phyloP scores from a whole-genome alignment of 2,329 filamentous ascomycete species.

The Arthrobotrys sinensis region DNA sequence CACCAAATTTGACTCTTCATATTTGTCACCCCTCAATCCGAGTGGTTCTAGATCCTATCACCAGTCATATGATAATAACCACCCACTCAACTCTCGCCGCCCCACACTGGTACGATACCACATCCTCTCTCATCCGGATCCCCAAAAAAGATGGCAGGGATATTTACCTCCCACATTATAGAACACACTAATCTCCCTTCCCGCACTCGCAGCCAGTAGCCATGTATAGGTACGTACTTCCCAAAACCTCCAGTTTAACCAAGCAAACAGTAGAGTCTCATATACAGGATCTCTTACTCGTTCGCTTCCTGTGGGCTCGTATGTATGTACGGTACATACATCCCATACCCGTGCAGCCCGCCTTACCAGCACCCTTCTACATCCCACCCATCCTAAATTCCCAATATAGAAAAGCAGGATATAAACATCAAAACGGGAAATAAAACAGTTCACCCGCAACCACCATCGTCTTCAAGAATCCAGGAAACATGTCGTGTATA shows the following conservation, averaged over 20 bases:
- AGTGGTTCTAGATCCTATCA: conserved; percentile 38
- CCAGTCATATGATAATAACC: conserved; percentile 32
- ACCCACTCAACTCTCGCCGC: conserved; percentile 30
- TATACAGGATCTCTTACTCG: conserved; percentile 16
- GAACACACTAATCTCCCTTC: conserved; percentile 26
- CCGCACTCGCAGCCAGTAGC: conserved; percentile 29
- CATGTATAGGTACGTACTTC: conserved; percentile 26
- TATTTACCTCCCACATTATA: conserved; percentile 18
- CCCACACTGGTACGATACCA: conserved; percentile 22
- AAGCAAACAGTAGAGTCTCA: conserved; percentile 7
- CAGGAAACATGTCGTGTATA: background rate
- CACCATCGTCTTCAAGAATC: conserved; percentile 8
- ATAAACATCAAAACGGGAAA: conserved; percentile 37
- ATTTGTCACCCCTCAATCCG: conserved; percentile 43
- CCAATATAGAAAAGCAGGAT: conserved; percentile 13
- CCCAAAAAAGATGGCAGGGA: conserved; percentile 5
- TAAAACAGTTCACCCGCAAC: conserved; percentile 4
- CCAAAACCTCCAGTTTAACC: conserved; percentile 10
- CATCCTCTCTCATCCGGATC: conserved; percentile 4
- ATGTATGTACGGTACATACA: conserved; percentile 3
- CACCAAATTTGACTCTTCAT: conserved; percentile 35
- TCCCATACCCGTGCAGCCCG: conserved; percentile 8
- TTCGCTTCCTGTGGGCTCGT: conserved; percentile 27
- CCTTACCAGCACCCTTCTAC: conserved; percentile 3
- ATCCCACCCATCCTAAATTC: conserved; percentile 16